Base-by-base conservation (phyloP, 257 asterid species). In the Striga asiatica region DNA sequence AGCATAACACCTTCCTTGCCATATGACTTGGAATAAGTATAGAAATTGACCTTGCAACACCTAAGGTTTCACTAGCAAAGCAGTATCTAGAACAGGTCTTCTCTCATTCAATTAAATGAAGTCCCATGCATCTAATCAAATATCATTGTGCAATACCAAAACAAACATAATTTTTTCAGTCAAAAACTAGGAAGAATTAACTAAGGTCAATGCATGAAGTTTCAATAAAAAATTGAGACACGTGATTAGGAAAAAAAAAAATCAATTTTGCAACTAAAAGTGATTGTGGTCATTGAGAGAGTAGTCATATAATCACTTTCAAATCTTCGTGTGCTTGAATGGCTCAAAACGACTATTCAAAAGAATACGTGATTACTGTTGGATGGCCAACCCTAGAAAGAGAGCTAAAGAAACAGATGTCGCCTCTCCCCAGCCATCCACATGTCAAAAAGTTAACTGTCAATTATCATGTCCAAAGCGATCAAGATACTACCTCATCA, bases 401-500 rank as follows among this genome's bases (percentile, higher is more conserved):
- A 41, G 22, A 22, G 32, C 6, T 4, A 22, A 31, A n/a, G 24
- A 41, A 18, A 54, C 18, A 38, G 43, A 18, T 27, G 19, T 8
- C 53, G 22, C 20, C 20, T 29, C 18, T 18, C 37, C 50, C 62
- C 58, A 25, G 2, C 42, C 17, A 48, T 34, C 18, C 25, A 29
- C 31, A 19, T 18, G 28, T 46, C 56, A 8, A 60, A 32, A 45
- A 9, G 17, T 42, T 4, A 22, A 17, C 54, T 39, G 42, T 24
- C 53, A 12, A 37, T 37, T 28, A 70, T 25, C 50, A 43, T 37
- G 20, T 24, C 3, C 39, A 46, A 21, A 50, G n/a, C n/a, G n/a
- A 69, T 46, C 48, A 34, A 60, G 52, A 51, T 47, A 55, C 23
- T 78, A 91, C 98, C 98, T 84, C 89, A 49, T 79, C 79, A 39